phyloP scores from a whole-genome alignment of 2,329 filamentous ascomycete genomes.

The Pestalotiopsis sp. region DNA sequence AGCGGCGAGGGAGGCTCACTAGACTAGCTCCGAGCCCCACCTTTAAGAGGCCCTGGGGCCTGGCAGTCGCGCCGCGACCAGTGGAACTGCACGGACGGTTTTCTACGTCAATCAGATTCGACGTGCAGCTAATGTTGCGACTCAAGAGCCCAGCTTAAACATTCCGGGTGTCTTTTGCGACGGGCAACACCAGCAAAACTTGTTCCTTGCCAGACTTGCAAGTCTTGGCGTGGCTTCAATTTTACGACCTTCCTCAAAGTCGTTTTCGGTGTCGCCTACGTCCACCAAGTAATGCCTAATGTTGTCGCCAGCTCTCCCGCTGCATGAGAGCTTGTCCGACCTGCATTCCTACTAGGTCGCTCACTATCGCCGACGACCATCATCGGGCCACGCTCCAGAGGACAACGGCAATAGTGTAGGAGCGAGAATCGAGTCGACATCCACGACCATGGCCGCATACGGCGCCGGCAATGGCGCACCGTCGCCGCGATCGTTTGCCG shows the following conservation, averaged over 20 bases:
- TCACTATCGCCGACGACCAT: background rate
- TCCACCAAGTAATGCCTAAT: background rate
- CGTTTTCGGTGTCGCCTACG: background rate
- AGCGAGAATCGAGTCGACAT: background rate
- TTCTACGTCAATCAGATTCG: background rate
- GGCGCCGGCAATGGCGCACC: constrained; percentile 32
- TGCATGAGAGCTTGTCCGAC: background rate
- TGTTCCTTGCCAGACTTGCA: background rate
- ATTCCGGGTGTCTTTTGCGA: background rate
- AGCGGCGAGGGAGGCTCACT: no score
- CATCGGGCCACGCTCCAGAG: background rate
- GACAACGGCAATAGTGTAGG: background rate
- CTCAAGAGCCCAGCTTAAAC: background rate
- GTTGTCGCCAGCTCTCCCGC: background rate
- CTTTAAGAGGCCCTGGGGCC: no score
- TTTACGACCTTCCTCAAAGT: background rate
- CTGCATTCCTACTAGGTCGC: background rate
- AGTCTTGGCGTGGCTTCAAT: background rate
- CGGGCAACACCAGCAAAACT: background rate
- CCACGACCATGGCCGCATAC: constrained; percentile 7
- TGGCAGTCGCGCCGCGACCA: background rate
- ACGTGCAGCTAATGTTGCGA: background rate
- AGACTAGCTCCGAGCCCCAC: no score
- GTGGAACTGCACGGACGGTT: background rate
- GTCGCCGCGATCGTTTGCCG: constrained; percentile 57